Evolutionary conservation across 2,329 filamentous ascomycete genomes (phyloP), one percentile per base, ranked within the genome.

Genomic region (Aspergillus sp.): DNA sequence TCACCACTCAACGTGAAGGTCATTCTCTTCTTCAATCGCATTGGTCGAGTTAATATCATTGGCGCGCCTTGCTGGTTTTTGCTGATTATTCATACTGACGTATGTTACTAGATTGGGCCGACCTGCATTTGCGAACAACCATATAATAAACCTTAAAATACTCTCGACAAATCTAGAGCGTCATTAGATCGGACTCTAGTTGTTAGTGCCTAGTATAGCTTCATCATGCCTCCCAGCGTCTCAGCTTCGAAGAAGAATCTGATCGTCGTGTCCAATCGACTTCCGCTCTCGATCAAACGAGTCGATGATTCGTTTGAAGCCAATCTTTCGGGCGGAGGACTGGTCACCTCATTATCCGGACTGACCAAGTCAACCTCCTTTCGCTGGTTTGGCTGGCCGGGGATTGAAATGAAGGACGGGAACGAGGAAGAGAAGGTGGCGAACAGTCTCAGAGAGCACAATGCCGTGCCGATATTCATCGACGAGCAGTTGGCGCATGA

Each of bases 331-430:
- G 96, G 93, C 11, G 93, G 93, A 57, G 93, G 93, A 12, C 85
- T 97, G 22, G 93, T 97, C 69, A 96, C 91, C 29, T 92, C 93
- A 22, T 82, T 97, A 56, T 94, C 91, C 58, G 93, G 93, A 24
- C 80, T 97, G 54, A 89, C 90, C 69, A 96, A 96, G 77, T 89
- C 90, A 4, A 96, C 91, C 20, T 90, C 87, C 67, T 96, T 96
- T 76, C 90, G 91, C 72, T 97, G 94, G 93, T 97, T 96, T 77
- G 94, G 93, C 63, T 97, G 94, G 94, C 92, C 94, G 0, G 93
- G 94, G 16, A 81, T 95, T 18, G 90, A 96, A 75, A 87, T 96
- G 1, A 90, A 91, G 46, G 90, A 95, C 59, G 82, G 85, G 0
- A 57, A 59, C 47, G 92, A 96, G 73, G 82, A 88, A 52, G 81